Conservation (phyloP, 2,329 filamentous ascomycete genomes). For the Xylariaceae sp. region DNA sequence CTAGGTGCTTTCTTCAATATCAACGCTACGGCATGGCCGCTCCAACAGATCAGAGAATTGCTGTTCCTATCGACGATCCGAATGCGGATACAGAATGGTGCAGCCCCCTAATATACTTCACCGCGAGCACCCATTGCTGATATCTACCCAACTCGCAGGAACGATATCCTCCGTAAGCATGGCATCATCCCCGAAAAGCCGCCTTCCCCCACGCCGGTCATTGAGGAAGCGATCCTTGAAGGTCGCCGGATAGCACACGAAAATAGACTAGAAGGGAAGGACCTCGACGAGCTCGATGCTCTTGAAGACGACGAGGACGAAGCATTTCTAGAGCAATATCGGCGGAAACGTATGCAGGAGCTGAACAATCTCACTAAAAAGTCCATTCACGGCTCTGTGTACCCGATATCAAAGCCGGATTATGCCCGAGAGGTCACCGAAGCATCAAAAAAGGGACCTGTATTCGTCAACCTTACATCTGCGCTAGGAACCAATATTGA, state of each 20-base stretch:
- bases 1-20: background rate
- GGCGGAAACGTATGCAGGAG: conserved; percentile 82
- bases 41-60: conserved; percentile 59
- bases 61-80: conserved; percentile 87
- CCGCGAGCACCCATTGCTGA: conserved; percentile 12
- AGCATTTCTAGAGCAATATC: conserved; percentile 80
- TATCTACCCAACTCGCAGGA: conserved; percentile 57
- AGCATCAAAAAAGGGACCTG: conserved; percentile 65
- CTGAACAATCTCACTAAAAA: conserved; percentile 70
- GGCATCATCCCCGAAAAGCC: conserved; percentile 97
- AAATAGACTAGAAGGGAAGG: conserved; percentile 89
- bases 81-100: conserved; percentile 99
- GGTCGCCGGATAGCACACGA: conserved; percentile 81
- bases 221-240: conserved; percentile 88
- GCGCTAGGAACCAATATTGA: conserved; percentile 76
- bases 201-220: conserved; percentile 89
- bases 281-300: conserved; percentile 87
- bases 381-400: conserved; percentile 82
- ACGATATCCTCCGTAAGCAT: conserved; percentile 96
- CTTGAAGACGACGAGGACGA: conserved; percentile 96
- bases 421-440: conserved; percentile 90
- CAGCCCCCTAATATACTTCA: conserved; percentile 3
- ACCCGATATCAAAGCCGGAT: conserved; percentile 90
- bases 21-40: conserved; percentile 49
- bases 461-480: conserved; percentile 78